Percentiles rank a stretch among this genome's conserved stretches.
phyloP scores from a whole-genome alignment of 495 filamentous ascomycete genomes.

The Lophiotrema nucula region DNA sequence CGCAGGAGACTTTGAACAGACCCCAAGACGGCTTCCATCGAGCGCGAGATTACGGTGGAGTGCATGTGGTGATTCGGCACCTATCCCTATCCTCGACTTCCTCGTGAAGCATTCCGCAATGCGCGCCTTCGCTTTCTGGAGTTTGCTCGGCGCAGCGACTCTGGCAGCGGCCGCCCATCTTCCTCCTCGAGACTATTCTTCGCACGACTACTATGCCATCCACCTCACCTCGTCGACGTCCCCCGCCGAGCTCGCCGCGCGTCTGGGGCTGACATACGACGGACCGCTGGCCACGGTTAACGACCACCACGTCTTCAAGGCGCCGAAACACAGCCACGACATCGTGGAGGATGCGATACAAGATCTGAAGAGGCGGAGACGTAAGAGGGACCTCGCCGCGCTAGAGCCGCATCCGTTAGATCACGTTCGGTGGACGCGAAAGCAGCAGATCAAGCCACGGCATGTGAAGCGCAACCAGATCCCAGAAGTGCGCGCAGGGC shows the following conservation, averaged over 20 bases:
- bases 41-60: no score
- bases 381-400: slow-evolving; percentile 56
- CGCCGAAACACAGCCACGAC: slow-evolving; percentile 62
- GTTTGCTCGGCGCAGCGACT: slow-evolving; percentile 48
- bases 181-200: slow-evolving; percentile 56
- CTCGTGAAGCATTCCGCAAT: slow-evolving; percentile 36
- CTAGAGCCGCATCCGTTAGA: slow-evolving; percentile 64
- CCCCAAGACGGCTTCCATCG: no score
- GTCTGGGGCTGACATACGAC: slow-evolving; percentile 77
- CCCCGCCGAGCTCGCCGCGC: slow-evolving; percentile 69
- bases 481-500: slow-evolving; percentile 38
- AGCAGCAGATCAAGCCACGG: slow-evolving; percentile 69
- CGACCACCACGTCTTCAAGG: slow-evolving; percentile 83
- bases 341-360: slow-evolving; percentile 57
- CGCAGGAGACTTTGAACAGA: no score
- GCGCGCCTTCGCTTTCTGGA: slow-evolving; percentile 48
- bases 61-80: not conserved
- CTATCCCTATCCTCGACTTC: not conserved
- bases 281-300: slow-evolving; percentile 76
- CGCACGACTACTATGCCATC: slow-evolving; percentile 87
- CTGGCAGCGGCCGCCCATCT: slow-evolving; percentile 17
- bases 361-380: slow-evolving; percentile 56
- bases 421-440: slow-evolving; percentile 74
- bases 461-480: slow-evolving; percentile 70
- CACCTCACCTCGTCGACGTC: slow-evolving; percentile 65